Evolutionary conservation across 768 basidiomycete genomes (phyloP).

Genomic region (Albatrellus ellisii): DNA sequence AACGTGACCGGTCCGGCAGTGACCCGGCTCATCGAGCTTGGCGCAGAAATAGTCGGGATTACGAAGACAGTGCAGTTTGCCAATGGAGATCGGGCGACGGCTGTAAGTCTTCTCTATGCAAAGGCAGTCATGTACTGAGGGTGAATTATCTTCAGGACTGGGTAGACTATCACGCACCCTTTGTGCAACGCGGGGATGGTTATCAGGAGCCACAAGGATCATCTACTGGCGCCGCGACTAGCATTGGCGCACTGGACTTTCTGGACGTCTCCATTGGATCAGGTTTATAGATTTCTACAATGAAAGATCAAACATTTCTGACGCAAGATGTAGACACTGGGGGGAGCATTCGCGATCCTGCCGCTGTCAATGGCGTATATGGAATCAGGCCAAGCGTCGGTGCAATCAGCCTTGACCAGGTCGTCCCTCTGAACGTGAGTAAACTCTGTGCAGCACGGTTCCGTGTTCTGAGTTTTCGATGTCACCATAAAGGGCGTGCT

Average conservation of each 20-base stretch:
- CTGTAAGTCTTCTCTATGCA: not conserved
- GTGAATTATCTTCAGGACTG: not conserved
- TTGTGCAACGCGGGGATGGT: not conserved
- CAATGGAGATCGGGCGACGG: not conserved
- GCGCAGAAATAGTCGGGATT: not conserved
- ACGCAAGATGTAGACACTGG: not conserved
- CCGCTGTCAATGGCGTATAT: not conserved
- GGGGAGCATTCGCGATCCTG: not conserved
- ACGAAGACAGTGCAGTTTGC: not conserved
- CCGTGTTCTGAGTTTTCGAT: not conserved
- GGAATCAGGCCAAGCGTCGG: not conserved
- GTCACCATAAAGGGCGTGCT: not conserved
- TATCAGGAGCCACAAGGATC: not conserved
- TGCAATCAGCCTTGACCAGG: not conserved
- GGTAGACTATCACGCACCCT: not conserved
- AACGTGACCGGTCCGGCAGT: not conserved
- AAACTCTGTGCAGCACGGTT: not conserved
- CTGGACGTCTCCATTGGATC: not conserved
- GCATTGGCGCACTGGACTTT: not conserved
- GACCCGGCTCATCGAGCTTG: not conserved
- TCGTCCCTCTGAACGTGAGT: not conserved
- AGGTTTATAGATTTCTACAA: not conserved
- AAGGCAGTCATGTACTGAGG: not conserved
- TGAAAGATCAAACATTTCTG: not conserved
- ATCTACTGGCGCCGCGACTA: not conserved